Conservation (phyloP, 2,329 filamentous ascomycete species). For the Pseudogymnoascus sp. region DNA sequence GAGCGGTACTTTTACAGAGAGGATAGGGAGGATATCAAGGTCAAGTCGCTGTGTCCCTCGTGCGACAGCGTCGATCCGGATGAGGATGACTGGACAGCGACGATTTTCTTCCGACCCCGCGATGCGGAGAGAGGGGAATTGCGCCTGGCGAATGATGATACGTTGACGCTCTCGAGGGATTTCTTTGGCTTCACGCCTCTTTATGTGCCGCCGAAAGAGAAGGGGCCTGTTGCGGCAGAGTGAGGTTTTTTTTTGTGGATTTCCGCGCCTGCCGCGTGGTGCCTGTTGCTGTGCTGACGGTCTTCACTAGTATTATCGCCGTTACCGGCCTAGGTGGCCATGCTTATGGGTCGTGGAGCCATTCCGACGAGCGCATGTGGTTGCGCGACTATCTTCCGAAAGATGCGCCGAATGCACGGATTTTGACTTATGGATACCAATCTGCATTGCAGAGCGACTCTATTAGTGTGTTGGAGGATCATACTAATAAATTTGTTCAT, state of each 20-base stretch:
- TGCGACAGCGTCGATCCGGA: neutral
- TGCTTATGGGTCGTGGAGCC: slow-evolving; percentile 11
- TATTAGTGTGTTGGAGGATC: neutral
- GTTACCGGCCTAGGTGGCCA: slow-evolving; percentile 12
- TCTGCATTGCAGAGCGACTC: slow-evolving; percentile 11
- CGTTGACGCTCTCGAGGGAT: neutral
- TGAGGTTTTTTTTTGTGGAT: neutral
- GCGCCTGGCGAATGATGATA: neutral
- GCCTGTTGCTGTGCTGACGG: neutral
- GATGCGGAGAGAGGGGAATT: neutral
- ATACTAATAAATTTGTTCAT: slow-evolving; percentile 1
- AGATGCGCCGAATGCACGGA: slow-evolving; percentile 4
- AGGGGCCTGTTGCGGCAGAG: neutral
- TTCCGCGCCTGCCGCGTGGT: neutral
- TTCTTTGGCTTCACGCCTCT: neutral
- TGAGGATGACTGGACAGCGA: slow-evolving; percentile 7
- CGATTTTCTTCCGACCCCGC: neutral
- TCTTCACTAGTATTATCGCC: slow-evolving; percentile 11
- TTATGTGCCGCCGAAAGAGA: neutral
- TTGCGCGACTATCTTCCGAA: slow-evolving; percentile 11
- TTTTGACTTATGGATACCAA: slow-evolving; percentile 12
- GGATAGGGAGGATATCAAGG: slow-evolving; percentile 6
- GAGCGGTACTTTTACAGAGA: slow-evolving; percentile 1
- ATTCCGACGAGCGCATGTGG: slow-evolving; percentile 11
- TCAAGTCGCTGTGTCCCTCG: slow-evolving; percentile 12